Conservation (phyloP, 2,329 filamentous ascomycete genomes). For the Pseudocercospora fuligena region DNA sequence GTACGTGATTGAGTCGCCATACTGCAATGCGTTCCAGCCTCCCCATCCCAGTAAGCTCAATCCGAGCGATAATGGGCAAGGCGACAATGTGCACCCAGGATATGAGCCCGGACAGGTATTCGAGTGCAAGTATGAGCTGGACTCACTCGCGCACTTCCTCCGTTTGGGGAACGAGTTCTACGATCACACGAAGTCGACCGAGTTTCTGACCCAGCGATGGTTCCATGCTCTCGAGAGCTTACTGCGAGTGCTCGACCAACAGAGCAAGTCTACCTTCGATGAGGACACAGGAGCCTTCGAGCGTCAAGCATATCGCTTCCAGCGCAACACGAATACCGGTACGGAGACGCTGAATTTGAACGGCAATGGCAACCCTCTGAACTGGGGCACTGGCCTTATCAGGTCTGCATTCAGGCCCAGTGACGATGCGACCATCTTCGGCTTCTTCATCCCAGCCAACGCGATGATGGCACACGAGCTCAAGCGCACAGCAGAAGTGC, state of each 20-base stretch:
- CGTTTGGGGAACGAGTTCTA: constrained; percentile 85
- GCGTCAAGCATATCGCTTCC: constrained; percentile 85
- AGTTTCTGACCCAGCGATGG: constrained; percentile 81
- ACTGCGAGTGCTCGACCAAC: constrained; percentile 73
- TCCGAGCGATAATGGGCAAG: constrained; percentile 76
- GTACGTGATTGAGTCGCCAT: constrained; percentile 91
- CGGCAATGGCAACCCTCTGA: constrained; percentile 90
- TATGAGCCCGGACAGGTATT: constrained; percentile 88
- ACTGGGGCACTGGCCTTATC: constrained; percentile 79
- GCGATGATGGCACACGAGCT: constrained; percentile 95
- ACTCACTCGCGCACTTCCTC: constrained; percentile 91
- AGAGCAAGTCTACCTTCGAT: constrained; percentile 82
- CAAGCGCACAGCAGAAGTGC: constrained; percentile 70
- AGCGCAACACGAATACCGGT: constrained; percentile 75
- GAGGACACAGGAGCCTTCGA: constrained; percentile 65
- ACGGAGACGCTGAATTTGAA: constrained; percentile 86
- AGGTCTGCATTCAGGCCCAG: constrained; percentile 92
- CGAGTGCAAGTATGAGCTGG: constrained; percentile 98
- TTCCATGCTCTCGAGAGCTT: constrained; percentile 75
- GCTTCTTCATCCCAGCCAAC: constrained; percentile 93
- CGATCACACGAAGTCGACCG: constrained; percentile 74
- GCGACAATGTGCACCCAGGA: constrained; percentile 80
- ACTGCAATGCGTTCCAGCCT: constrained; percentile 98
- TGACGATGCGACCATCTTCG: constrained; percentile 91
- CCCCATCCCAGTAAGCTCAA: constrained; percentile 79